Conservation (phyloP, 2,329 filamentous ascomycete genomes). For the Tolypocladium tundrense region DNA sequence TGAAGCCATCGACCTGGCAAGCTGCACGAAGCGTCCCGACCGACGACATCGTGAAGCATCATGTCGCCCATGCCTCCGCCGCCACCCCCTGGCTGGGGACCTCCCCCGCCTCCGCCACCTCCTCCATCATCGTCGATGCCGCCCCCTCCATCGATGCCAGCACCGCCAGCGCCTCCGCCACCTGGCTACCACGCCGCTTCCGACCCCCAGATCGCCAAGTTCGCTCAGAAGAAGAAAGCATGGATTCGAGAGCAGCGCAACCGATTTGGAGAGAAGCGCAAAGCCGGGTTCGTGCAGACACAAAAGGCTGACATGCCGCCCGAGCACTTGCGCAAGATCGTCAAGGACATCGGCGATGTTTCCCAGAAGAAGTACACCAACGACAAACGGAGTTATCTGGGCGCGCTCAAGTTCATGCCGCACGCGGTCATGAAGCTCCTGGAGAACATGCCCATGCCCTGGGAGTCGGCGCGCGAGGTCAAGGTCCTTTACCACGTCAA, state of each 20-base stretch:
- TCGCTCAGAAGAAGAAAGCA: slow-evolving; percentile 98
- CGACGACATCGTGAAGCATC: slow-evolving; percentile 17
- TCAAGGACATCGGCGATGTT: slow-evolving; percentile 96
- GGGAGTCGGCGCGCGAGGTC: slow-evolving; percentile 92
- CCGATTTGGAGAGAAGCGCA: slow-evolving; percentile 93
- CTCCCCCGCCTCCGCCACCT: slow-evolving; percentile 44
- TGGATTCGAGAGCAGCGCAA: slow-evolving; percentile 89
- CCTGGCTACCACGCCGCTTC: slow-evolving; percentile 73
- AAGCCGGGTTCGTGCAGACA: slow-evolving; percentile 91
- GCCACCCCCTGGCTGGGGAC: slow-evolving; percentile 48
- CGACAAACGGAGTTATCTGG: slow-evolving; percentile 95
- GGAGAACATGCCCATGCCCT: slow-evolving; percentile 99
- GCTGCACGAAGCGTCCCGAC: slow-evolving; percentile 9
- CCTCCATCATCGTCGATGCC: slow-evolving; percentile 46
- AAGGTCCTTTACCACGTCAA: slow-evolving; percentile 99
- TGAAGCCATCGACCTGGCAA: slow-evolving; percentile 18
- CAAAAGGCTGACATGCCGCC: slow-evolving; percentile 99
- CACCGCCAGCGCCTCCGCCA: slow-evolving; percentile 61
- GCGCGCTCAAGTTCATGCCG: slow-evolving; percentile 97
- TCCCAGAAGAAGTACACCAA: slow-evolving; percentile 99
- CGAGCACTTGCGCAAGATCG: slow-evolving; percentile 95
- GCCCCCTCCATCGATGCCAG: slow-evolving; percentile 42
- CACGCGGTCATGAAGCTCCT: slow-evolving; percentile 94
- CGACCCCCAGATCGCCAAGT: slow-evolving; percentile 83
- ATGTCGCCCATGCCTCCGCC: slow-evolving; percentile 48